These are phyloP conservation scores for Phylloporus rhodoxanthus DNA, from an alignment of 768 basidiomycete species.

Conservation along the genomic window DNA sequence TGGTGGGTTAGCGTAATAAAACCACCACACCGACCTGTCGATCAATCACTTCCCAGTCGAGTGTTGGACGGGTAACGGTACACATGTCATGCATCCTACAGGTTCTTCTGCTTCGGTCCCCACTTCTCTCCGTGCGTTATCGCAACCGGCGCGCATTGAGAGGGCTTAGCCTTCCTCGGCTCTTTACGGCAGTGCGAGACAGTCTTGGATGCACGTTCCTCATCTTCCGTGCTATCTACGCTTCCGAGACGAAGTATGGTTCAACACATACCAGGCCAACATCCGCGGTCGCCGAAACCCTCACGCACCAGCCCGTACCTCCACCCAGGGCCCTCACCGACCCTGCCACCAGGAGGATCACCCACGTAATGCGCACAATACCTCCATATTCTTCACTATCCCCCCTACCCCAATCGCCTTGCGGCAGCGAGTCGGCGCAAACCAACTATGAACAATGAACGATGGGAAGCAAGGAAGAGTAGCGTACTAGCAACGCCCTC, in stretches of 20 bases:
- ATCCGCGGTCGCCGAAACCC: slow-evolving; percentile 5
- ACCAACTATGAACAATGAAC: slow-evolving; percentile 3
- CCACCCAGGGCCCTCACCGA: neutral
- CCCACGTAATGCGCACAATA: neutral
- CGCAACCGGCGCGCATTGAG: slow-evolving; percentile 2
- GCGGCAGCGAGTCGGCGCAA: slow-evolving; percentile 1
- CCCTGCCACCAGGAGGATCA: slow-evolving; percentile 1
- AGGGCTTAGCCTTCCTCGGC: neutral
- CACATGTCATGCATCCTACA: neutral
- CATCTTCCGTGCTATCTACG: slow-evolving; percentile 11
- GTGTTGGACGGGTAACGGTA: neutral
- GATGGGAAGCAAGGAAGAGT: neutral
- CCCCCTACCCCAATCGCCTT: slow-evolving; percentile 17
- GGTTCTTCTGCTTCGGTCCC: neutral
- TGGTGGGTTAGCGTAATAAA: neutral
- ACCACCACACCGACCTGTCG: neutral
- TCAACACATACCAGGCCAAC: neutral
- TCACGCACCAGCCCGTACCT: neutral
- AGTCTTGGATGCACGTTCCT: slow-evolving; percentile 6
- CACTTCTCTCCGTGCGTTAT: slow-evolving; percentile 6
- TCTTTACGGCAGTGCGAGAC: slow-evolving; percentile 11
- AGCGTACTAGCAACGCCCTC: slow-evolving; percentile 5
- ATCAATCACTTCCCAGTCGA: neutral
- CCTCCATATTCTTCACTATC: slow-evolving; percentile 4
- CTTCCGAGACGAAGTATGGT: neutral